Evolutionary conservation across 1,139 yeast species (phyloP), one percentile per base, ranked within the genome.

Genomic region (Blastobotrys apis): DNA sequence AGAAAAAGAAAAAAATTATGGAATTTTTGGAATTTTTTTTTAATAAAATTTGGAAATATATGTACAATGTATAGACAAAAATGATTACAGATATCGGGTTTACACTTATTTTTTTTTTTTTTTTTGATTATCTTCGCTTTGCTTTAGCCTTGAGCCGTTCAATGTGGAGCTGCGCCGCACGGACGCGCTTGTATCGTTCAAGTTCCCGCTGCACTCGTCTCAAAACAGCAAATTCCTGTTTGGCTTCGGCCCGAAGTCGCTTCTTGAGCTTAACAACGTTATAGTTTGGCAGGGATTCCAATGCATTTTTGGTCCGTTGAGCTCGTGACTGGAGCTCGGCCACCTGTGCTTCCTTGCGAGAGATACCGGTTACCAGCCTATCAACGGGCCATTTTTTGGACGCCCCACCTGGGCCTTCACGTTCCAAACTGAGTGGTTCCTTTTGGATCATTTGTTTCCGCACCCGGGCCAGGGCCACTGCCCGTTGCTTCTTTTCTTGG

Each of bases 381-480:
- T 42, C 34, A 16, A 13, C 31, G 5, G 41, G 13, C 47, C 46
- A 41, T 33, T 37, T 38, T 22, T 41, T 38, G 17, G 50, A 44
- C 8, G 50, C 48, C 12, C 50, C 50, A 17, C 50, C 50, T 4
- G 50, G 42, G 9, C 41, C 44, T 12, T 39, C 44, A 16, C 37
- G 27, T 19, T 26, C 13, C n/a, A 15, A 4, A n/a, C 16, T 22
- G 22, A 41, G 19, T 9, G 37, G 33, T 13, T 23, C 35, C 22
- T 39, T 27, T 5, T 20, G 20, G 12, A 19, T 30, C 6, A 27
- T 20, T 17, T 32, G 23, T 23, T 27, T 32, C 31, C 45, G 32
- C 8, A 34, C 38, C 12, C 41, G 45, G 12, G 41, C 35, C 16
- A 17, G 27, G 12, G 34, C 29, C 21, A 30, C 39, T 19, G 39